These are phyloP conservation scores for Sclerospora graminicola DNA, from an alignment of 352 stramenopile species.

Conservation along the genomic window DNA sequence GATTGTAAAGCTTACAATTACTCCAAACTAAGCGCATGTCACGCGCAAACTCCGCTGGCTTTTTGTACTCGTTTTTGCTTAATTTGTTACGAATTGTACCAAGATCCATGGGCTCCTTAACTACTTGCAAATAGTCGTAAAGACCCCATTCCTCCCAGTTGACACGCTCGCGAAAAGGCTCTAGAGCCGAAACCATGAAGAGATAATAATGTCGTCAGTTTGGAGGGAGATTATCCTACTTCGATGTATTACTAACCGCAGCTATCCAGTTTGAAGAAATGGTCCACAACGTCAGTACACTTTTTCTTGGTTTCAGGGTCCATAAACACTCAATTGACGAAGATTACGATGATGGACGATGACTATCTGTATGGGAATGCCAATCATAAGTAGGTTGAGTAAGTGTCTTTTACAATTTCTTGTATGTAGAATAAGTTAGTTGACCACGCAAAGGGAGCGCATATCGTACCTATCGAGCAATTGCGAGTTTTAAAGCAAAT, in stretches of 20 bases:
- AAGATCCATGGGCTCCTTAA: slow-evolving; percentile 90
- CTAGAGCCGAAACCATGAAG: slow-evolving; percentile 15
- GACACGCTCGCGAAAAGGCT: slow-evolving; percentile 77
- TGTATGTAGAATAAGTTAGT: too few species aligned
- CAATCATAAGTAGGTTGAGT: too few species aligned
- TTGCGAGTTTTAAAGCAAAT: too few species aligned
- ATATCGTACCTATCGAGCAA: too few species aligned
- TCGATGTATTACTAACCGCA: slow-evolving; percentile 27
- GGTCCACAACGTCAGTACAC: slow-evolving; percentile 66
- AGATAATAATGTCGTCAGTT: background rate
- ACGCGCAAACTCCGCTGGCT: slow-evolving; percentile 64
- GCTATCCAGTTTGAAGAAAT: slow-evolving; percentile 74
- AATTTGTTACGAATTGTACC: slow-evolving; percentile 79
- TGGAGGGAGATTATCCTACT: background rate
- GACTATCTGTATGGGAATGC: background rate
- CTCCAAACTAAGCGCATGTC: slow-evolving; percentile 83
- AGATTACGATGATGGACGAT: background rate
- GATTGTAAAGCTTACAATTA: slow-evolving; percentile 84
- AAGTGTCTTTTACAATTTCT: too few species aligned
- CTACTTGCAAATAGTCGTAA: slow-evolving; percentile 85
- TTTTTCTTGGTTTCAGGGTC: slow-evolving; percentile 75
- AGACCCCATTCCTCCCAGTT: slow-evolving; percentile 87
- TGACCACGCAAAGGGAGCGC: too few species aligned
- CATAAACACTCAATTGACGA: slow-evolving; percentile 21
- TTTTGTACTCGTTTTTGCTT: slow-evolving; percentile 78